A percentile compares a stretch with the other conserved stretches of the same genome.
These are phyloP conservation scores for Thelephora ganbajun DNA, from an alignment of 768 basidiomycete genomes.

Conservation along the genomic window DNA sequence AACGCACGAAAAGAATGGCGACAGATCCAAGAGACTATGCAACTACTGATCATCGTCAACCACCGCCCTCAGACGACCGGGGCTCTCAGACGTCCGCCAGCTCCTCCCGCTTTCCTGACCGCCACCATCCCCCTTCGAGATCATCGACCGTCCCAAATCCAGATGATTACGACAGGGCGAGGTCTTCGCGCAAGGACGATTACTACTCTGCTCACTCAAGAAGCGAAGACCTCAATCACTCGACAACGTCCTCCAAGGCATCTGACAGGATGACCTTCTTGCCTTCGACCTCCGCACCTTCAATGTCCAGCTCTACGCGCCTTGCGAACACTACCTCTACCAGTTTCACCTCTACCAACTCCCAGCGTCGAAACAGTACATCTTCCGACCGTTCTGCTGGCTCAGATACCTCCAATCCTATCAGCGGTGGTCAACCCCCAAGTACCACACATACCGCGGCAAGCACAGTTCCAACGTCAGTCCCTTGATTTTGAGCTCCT, in stretches of 20 bases:
- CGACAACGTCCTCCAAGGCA: slow-evolving; percentile 11
- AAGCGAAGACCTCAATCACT: slow-evolving; percentile 63
- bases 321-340: slow-evolving; percentile 27
- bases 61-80: slow-evolving; percentile 4
- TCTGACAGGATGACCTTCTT: slow-evolving; percentile 24
- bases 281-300: slow-evolving; percentile 20
- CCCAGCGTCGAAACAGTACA: slow-evolving; percentile 7
- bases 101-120: slow-evolving; percentile 24
- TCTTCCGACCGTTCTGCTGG: slow-evolving; percentile 27
- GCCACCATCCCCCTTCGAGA: slow-evolving; percentile 43
- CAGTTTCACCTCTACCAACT: slow-evolving; percentile 1
- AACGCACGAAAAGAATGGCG: too few species aligned
- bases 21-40: too few species aligned
- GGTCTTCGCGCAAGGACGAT: slow-evolving; percentile 16
- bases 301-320: background rate
- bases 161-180: slow-evolving; percentile 39
- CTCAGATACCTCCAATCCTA: slow-evolving; percentile 38
- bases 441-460: slow-evolving; percentile 43
- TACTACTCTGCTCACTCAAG: slow-evolving; percentile 32
- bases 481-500: slow-evolving; percentile 10
- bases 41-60: background rate
- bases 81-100: slow-evolving; percentile 8
- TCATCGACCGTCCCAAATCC: slow-evolving; percentile 47
- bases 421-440: slow-evolving; percentile 23
- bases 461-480: slow-evolving; percentile 47